Evolutionary conservation across 2,329 filamentous ascomycete species (phyloP).

Genomic region (Ophiosphaerella korrae): DNA sequence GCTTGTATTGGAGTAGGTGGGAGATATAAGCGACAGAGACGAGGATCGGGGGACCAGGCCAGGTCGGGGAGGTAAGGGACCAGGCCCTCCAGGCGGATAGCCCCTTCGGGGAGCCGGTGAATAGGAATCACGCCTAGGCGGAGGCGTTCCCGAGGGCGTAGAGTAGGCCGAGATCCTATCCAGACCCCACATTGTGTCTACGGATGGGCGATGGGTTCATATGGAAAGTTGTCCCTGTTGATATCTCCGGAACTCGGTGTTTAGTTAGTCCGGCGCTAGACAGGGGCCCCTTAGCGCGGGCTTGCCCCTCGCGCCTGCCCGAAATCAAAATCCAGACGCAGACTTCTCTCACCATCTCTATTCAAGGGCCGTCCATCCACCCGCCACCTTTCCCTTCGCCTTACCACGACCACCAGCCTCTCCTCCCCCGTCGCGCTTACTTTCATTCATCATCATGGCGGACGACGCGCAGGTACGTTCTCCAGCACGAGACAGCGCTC

Average conservation of each 20-base stretch:
- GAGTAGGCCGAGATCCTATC: constrained; percentile 80
- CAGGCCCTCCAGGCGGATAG: constrained; percentile 71
- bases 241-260: constrained; percentile 10
- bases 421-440: constrained; percentile 43
- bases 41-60: constrained; percentile 74
- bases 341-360: constrained; percentile 38
- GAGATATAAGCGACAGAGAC: constrained; percentile 72
- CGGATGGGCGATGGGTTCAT: not conserved
- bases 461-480: constrained; percentile 68
- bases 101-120: constrained; percentile 74
- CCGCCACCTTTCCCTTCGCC: constrained; percentile 30
- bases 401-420: constrained; percentile 33
- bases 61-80: constrained; percentile 70
- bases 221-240: not conserved
- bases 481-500: constrained; percentile 5
- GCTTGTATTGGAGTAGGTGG: constrained; percentile 78
- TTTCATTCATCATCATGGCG: constrained; percentile 63
- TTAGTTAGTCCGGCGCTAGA: constrained; percentile 31
- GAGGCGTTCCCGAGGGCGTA: constrained; percentile 66
- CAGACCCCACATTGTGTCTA: constrained; percentile 73
- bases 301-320: constrained; percentile 34
- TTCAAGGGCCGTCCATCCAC: constrained; percentile 29
- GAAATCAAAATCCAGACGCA: constrained; percentile 41
- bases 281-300: constrained; percentile 29
- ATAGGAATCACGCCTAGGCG: constrained; percentile 67